These are phyloP conservation scores for Geosmithia putterillii DNA, from an alignment of 2,329 filamentous ascomycete species.

Conservation along the genomic window DNA sequence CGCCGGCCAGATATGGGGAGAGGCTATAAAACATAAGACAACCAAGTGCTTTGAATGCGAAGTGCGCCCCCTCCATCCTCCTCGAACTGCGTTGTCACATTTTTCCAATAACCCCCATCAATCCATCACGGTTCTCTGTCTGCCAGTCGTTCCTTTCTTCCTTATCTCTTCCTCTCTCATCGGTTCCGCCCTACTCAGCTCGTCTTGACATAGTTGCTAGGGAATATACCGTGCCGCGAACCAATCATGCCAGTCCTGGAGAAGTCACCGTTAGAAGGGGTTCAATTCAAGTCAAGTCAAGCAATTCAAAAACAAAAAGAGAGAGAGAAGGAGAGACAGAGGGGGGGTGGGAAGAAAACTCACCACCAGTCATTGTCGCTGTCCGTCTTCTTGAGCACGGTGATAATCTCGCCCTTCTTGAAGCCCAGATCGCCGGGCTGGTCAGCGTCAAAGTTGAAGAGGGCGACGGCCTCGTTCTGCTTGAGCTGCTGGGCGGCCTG, in stretches of 20 bases:
- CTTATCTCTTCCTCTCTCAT: neutral
- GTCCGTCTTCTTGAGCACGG: slow-evolving; percentile 86
- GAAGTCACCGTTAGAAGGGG: no score
- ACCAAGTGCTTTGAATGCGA: neutral
- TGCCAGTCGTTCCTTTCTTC: neutral
- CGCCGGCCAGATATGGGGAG: neutral
- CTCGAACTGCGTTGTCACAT: neutral
- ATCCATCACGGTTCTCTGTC: neutral
- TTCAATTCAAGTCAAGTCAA: no score
- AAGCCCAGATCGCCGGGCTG: slow-evolving; percentile 88
- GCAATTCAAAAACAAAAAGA: neutral
- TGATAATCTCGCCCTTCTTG: slow-evolving; percentile 95
- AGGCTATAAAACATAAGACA: neutral
- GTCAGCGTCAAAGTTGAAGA: slow-evolving; percentile 90
- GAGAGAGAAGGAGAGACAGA: neutral
- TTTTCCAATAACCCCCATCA: neutral
- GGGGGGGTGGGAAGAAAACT: slow-evolving; percentile 17
- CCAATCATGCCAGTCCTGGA: slow-evolving; percentile 79
- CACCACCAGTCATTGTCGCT: slow-evolving; percentile 93
- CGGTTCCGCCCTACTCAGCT: slow-evolving; percentile 24
- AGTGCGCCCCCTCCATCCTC: neutral
- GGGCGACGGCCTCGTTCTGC: slow-evolving; percentile 74
- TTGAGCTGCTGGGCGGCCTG: slow-evolving; percentile 40
- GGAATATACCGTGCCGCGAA: slow-evolving; percentile 79
- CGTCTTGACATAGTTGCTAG: slow-evolving; percentile 67